Base-by-base conservation (phyloP, 2,329 filamentous ascomycete species). In the Aspergillus latus region DNA sequence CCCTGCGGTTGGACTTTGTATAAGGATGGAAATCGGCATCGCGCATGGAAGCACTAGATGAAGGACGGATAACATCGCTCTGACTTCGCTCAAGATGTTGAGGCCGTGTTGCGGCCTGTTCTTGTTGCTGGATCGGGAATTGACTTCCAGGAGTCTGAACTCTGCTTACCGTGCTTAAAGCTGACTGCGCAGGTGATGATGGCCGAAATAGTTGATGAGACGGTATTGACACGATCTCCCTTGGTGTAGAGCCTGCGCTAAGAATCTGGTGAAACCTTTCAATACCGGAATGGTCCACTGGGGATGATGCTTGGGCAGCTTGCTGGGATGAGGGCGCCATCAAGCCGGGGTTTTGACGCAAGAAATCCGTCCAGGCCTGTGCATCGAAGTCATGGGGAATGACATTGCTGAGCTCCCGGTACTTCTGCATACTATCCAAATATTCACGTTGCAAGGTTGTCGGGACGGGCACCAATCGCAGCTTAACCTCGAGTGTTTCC, bases 401-500 rank as follows among this genome's bases (percentile, higher is more conserved):
- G 29, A 80, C 72, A 60, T 81, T 80, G 71, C 81, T 86, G 54
- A 84, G 66, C 62, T 82, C 82, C 43, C 83, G 79, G 62, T 86
- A 83, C 57, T 79, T 81, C 62, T 84, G 83, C 80, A 86, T 84
- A 59, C 78, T 85, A 62, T 80, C 80, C 42, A 83, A 69, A 64
- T 84, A 85, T 72, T 86, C 82, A 60, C 77, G 83, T 69, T 86
- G 83, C 61, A 83, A 72, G 32, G 80, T 81, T 51, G 83, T 89
- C 15, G 87, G 82, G 36, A 96, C 87, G 13, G 88, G 88, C 1
- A 92, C 88, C 55, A 99, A 80, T 69, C 90, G 92, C 59, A 99
- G 80, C 72, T 89, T 96, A 62, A 99, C 93, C 76, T 99, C 94
- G 58, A 99, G 77, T 0, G 90, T 97, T 74, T 97, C 92, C 64